Evolutionary conservation across 352 stramenopile species (phyloP).

Genomic region (Phytophthora megakarya): DNA sequence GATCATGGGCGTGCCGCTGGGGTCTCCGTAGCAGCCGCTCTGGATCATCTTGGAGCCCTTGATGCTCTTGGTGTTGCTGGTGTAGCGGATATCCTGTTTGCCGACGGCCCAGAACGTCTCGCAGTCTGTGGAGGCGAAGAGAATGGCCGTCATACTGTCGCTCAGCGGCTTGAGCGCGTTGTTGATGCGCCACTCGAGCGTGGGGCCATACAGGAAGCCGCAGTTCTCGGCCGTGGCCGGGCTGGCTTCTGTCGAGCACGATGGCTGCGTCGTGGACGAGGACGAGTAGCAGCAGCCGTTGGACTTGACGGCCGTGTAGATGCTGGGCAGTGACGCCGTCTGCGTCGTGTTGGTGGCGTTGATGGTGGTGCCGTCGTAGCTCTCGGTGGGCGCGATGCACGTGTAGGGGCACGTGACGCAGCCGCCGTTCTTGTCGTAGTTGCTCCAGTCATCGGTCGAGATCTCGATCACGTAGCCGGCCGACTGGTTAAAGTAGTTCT

Average conservation of each 20-base stretch:
- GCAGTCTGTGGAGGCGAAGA: slow-evolving; percentile 87
- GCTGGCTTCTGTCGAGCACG: slow-evolving; percentile 67
- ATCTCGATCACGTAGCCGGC: slow-evolving; percentile 75
- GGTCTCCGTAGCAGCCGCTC: slow-evolving; percentile 80
- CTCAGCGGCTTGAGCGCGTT: slow-evolving; percentile 55
- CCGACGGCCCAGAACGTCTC: slow-evolving; percentile 85
- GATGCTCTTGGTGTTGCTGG: slow-evolving; percentile 69
- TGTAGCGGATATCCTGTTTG: slow-evolving; percentile 78
- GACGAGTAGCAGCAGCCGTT: slow-evolving; percentile 88
- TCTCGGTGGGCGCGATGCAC: slow-evolving; percentile 72
- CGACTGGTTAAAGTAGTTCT: slow-evolving; percentile 74
- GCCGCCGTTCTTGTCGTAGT: slow-evolving; percentile 80
- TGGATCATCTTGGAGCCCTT: slow-evolving; percentile 86
- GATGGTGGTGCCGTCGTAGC: slow-evolving; percentile 78
- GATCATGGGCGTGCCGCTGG: slow-evolving; percentile 61
- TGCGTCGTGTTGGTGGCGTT: slow-evolving; percentile 81
- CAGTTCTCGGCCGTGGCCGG: slow-evolving; percentile 67
- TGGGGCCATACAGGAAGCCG: slow-evolving; percentile 84
- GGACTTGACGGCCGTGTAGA: slow-evolving; percentile 67
- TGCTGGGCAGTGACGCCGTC: slow-evolving; percentile 64
- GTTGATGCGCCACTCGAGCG: slow-evolving; percentile 82
- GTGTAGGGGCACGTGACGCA: slow-evolving; percentile 90
- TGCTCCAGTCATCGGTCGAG: slow-evolving; percentile 76
- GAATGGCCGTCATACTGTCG: slow-evolving; percentile 63
- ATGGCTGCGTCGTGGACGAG: slow-evolving; percentile 54